Conservation (phyloP, 768 basidiomycete genomes). For the Cubamyces lactineus region DNA sequence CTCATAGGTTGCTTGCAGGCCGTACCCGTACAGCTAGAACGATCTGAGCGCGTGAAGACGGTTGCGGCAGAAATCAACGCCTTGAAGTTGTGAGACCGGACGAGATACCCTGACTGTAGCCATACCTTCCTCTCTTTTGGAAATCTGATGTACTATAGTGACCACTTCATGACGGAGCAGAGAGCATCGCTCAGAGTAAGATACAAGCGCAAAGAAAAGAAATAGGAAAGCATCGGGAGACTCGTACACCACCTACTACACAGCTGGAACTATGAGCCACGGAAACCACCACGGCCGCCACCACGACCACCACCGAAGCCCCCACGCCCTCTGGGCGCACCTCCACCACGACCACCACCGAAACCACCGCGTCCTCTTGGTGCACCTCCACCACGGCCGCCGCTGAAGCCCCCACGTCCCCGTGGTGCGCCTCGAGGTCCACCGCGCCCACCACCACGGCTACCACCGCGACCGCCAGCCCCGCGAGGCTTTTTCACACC, state of each 20-base stretch:
- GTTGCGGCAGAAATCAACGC: constrained; percentile 55
- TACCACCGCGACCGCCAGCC: constrained; percentile 37
- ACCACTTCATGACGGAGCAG: not conserved
- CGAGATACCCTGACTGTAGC: constrained; percentile 13
- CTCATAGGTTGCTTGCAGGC: constrained; percentile 38
- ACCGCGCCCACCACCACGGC: constrained; percentile 30
- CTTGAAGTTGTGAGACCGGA: constrained; percentile 44
- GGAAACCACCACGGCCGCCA: constrained; percentile 47
- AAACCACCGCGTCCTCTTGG: constrained; percentile 42
- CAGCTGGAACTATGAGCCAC: constrained; percentile 47
- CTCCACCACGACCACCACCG: constrained; percentile 43
- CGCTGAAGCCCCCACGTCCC: constrained; percentile 47
- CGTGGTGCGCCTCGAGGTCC: constrained; percentile 37
- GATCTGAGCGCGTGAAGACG: constrained; percentile 48
- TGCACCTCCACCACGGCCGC: constrained; percentile 50
- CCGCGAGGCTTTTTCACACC: constrained; percentile 41
- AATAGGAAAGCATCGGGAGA: constrained; percentile 7
- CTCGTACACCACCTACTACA: constrained; percentile 13
- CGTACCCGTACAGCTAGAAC: constrained; percentile 52
- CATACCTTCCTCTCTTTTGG: constrained; percentile 12
- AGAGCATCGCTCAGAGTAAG: constrained; percentile 5
- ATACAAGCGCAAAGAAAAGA: constrained; percentile 1
- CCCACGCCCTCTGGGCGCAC: constrained; percentile 42
- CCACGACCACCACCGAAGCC: constrained; percentile 48
- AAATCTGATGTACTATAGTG: constrained; percentile 1